Conservation (phyloP, 2,329 filamentous ascomycete species). For the Huntiella omanensis region DNA sequence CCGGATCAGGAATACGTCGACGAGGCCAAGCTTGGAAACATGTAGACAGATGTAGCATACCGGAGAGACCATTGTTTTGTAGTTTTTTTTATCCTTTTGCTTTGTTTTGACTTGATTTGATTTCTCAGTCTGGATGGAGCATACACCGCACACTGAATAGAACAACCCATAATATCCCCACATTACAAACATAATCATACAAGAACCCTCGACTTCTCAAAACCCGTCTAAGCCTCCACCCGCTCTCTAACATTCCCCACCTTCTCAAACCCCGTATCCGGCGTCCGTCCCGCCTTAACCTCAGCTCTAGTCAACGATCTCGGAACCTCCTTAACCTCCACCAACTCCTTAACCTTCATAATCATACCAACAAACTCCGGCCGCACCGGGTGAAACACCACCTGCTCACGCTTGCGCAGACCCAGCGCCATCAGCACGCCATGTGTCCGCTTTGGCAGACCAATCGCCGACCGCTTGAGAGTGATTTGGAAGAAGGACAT, state of each 20-base stretch:
- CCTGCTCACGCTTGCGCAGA: constrained; percentile 65
- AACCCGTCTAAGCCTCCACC: not conserved
- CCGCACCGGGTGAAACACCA: constrained; percentile 74
- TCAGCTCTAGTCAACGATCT: constrained; percentile 42
- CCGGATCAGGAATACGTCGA: constrained; percentile 54
- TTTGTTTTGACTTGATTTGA: constrained; percentile 1
- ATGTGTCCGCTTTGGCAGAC: constrained; percentile 59
- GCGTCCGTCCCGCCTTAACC: constrained; percentile 51
- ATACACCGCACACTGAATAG: not conserved
- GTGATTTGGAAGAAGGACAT: constrained; percentile 86
- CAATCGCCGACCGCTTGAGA: constrained; percentile 75
- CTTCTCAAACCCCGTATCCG: constrained; percentile 63
- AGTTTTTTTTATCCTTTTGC: not conserved
- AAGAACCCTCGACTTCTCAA: constrained; percentile 8
- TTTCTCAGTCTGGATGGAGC: not conserved
- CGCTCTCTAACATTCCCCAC: constrained; percentile 32
- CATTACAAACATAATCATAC: constrained; percentile 14
- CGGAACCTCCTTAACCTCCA: constrained; percentile 63
- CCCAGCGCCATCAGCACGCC: constrained; percentile 74
- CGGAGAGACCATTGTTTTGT: not conserved
- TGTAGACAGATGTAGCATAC: constrained; percentile 3
- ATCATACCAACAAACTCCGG: constrained; percentile 75
- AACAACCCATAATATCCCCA: not conserved
- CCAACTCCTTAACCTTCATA: constrained; percentile 84
- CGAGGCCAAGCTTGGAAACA: constrained; percentile 27